phyloP scores from a whole-genome alignment of 441 rosid species.

The Mallotus japonicus region DNA sequence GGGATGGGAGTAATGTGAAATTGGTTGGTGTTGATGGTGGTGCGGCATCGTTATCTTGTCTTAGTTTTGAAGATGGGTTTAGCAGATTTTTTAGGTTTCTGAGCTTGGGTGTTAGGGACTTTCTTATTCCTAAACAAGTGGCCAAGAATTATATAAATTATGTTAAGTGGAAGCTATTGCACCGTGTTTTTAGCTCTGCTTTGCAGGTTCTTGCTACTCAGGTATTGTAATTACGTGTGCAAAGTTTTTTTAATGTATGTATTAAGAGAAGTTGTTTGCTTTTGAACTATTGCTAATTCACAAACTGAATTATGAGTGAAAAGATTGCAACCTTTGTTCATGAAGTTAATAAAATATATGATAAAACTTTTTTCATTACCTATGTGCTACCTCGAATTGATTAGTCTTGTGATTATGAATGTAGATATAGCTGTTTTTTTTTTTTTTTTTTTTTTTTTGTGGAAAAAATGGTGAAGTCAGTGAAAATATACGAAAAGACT shows the following conservation, averaged over 20 bases:
- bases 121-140: constrained; percentile 79
- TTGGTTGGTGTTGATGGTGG: constrained; percentile 47
- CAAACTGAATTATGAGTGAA: neutral
- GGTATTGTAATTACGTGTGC: constrained; percentile 32
- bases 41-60: constrained; percentile 26
- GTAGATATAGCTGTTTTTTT: no score
- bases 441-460: no score
- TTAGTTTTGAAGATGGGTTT: constrained; percentile 40
- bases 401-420: no score
- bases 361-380: neutral
- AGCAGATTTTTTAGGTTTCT: constrained; percentile 37
- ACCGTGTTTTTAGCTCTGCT: constrained; percentile 90
- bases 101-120: constrained; percentile 48
- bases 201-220: constrained; percentile 97
- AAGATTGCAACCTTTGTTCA: neutral
- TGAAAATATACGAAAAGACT: no score
- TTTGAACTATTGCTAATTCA: neutral
- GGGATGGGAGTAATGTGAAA: constrained; percentile 51
- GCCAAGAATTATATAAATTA: constrained; percentile 57
- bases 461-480: no score
- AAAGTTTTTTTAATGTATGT: neutral
- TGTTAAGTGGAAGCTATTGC: constrained; percentile 92
- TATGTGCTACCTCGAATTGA: no score
- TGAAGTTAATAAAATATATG: neutral
- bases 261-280: neutral